Conservation (phyloP, 768 basidiomycete species). For the Dioszegia aurantiaca region DNA sequence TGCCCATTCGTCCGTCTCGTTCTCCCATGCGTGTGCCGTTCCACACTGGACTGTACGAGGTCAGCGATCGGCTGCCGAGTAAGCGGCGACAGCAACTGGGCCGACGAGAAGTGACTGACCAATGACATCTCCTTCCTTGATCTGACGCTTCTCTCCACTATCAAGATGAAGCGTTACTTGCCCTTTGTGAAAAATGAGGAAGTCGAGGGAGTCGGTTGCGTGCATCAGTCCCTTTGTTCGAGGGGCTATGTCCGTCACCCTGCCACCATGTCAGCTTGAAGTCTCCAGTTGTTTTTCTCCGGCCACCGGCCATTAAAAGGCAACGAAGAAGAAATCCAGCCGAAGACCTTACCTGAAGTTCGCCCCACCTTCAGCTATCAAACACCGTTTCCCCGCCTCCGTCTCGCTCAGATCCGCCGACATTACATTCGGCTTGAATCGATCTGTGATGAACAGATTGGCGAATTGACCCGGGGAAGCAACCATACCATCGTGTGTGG, state of each 20-base stretch:
- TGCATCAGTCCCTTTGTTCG: conserved; percentile 17
- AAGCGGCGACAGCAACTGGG: too few relatives aligned
- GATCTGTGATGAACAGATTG: conserved; percentile 16
- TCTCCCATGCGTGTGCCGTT: conserved; percentile 20
- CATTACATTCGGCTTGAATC: conserved; percentile 1
- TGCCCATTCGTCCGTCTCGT: conserved; percentile 17
- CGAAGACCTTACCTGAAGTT: conserved; percentile 17
- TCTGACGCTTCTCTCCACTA: conserved; percentile 13
- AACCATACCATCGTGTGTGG: background rate
- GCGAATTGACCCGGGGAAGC: conserved; percentile 11
- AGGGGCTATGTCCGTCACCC: conserved; percentile 20
- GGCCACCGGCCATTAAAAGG: too few relatives aligned
- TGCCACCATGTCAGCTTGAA: conserved; percentile 5
- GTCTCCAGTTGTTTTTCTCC: background rate
- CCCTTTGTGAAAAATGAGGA: conserved; percentile 17
- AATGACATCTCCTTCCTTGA: conserved; percentile 20
- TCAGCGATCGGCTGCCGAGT: background rate
- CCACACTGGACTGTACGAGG: conserved; percentile 19
- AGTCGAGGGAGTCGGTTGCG: conserved; percentile 15
- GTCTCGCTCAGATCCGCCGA: conserved; percentile 9
- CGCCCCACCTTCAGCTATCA: conserved; percentile 6
- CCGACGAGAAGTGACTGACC: too few relatives aligned
- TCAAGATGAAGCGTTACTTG: conserved; percentile 18
- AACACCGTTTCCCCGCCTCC: conserved; percentile 3
- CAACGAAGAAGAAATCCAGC: too few relatives aligned